phyloP scores from a whole-genome alignment of 352 stramenopile species.

The Phytophthora ramorum region DNA sequence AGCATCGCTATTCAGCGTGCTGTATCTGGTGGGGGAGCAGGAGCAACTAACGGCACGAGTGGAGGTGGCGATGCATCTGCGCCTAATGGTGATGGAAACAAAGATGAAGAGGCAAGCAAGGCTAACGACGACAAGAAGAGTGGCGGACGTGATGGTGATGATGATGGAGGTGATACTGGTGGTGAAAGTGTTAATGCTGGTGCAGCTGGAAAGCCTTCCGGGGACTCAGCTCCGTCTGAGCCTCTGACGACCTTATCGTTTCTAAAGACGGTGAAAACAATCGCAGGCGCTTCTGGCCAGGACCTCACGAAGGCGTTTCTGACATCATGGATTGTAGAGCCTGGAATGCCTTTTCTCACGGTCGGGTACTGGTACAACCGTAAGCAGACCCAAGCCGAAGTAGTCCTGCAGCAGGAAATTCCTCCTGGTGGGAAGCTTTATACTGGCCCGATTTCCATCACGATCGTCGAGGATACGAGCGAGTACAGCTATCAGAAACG shows the following conservation, averaged over 20 bases:
- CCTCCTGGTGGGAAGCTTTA: conserved; percentile 82
- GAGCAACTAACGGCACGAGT: conserved; percentile 23
- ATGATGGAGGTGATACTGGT: conserved; percentile 36
- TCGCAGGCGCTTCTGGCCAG: conserved; percentile 76
- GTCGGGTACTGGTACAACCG: conserved; percentile 91
- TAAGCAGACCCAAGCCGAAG: conserved; percentile 87
- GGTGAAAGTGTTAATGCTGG: conserved; percentile 22
- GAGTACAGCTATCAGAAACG: conserved; percentile 85
- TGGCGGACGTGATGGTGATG: conserved; percentile 41
- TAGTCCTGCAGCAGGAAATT: conserved; percentile 86
- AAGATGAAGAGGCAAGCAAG: conserved; percentile 43
- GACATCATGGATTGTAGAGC: conserved; percentile 81
- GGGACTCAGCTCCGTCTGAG: conserved; percentile 35
- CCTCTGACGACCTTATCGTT: conserved; percentile 83
- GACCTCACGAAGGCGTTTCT: conserved; percentile 86
- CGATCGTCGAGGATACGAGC: conserved; percentile 87
- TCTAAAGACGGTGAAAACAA: conserved; percentile 81
- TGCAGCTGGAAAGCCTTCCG: conserved; percentile 28
- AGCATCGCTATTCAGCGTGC: conserved; percentile 82
- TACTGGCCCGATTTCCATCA: conserved; percentile 83
- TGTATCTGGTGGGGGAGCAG: conserved; percentile 53
- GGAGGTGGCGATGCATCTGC: conserved; percentile 33
- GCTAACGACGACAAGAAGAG: conserved; percentile 31
- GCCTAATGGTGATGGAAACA: conserved; percentile 44
- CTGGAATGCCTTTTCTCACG: conserved; percentile 87